Percentiles rank a stretch among this genome's conserved stretches.
Evolutionary conservation across 1,284 basidiomycete genomes (phyloP).

Genomic region (Leccinum solheimii): DNA sequence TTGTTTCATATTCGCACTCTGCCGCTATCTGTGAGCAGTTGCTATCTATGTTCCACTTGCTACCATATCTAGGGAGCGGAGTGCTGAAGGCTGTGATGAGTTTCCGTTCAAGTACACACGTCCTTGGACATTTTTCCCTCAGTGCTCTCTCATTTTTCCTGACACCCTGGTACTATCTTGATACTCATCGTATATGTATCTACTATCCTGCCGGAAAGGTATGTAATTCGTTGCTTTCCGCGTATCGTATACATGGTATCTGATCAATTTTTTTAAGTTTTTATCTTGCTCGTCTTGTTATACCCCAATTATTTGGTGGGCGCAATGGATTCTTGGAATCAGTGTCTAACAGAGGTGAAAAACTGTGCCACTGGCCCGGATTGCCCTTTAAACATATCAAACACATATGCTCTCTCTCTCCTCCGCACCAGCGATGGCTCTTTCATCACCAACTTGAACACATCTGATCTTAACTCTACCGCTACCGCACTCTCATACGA

Average conservation of each 20-base stretch:
- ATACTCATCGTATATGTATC: too few species aligned
- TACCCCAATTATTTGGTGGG: background rate
- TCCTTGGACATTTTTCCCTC: too few species aligned
- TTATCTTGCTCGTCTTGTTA: conserved; percentile 1
- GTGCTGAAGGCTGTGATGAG: too few species aligned
- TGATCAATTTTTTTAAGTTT: conserved; percentile 2
- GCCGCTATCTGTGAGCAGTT: too few species aligned
- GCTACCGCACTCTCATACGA: background rate
- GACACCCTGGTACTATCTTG: too few species aligned
- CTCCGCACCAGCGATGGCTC: conserved; percentile 18
- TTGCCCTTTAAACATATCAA: conserved; percentile 18
- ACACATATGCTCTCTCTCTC: conserved; percentile 11
- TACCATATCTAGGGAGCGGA: too few species aligned
- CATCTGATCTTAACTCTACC: background rate
- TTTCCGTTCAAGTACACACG: too few species aligned
- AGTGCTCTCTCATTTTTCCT: too few species aligned
- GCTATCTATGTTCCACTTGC: too few species aligned
- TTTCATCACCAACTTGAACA: background rate
- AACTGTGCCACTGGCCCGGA: conserved; percentile 11
- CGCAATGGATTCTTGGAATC: conserved; percentile 4
- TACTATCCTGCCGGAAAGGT: conserved; percentile 10
- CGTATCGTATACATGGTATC: conserved; percentile 1
- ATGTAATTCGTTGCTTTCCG: background rate
- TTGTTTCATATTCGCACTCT: too few species aligned
- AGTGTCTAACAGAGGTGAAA: conserved; percentile 7